Percentiles rank a stretch among this genome's conserved stretches.
phyloP scores from a whole-genome alignment of 352 stramenopile species.

The Thraustochytrium sp. region DNA sequence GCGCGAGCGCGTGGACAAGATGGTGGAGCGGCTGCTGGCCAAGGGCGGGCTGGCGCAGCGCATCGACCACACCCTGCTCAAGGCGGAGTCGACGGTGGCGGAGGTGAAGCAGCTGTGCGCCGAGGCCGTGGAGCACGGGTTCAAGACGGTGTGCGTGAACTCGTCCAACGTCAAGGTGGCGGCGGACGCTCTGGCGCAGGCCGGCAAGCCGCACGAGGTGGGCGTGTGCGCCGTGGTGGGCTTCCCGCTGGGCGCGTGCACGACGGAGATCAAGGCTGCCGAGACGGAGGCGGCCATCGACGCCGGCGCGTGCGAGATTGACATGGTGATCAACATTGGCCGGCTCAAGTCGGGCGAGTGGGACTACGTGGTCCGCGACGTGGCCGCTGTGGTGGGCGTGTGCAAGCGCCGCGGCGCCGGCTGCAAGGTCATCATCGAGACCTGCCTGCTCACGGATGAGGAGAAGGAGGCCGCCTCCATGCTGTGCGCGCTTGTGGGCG shows the following conservation, averaged over 20 bases:
- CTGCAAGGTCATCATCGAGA: conserved; percentile 77
- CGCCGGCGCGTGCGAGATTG: conserved; percentile 70
- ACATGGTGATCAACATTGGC: conserved; percentile 73
- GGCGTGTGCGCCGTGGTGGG: conserved; percentile 73
- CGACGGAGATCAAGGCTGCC: conserved; percentile 63
- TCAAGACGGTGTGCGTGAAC: conserved; percentile 74
- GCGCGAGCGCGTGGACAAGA: neutral
- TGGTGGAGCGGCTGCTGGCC: neutral
- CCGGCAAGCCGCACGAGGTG: conserved; percentile 49
- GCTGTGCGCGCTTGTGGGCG: conserved; percentile 61
- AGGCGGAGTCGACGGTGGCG: conserved; percentile 59
- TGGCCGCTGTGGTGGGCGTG: conserved; percentile 57
- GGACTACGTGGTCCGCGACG: conserved; percentile 68
- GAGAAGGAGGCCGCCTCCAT: conserved; percentile 67
- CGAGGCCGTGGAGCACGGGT: conserved; percentile 63
- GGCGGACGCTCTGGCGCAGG: neutral
- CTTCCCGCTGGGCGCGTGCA: conserved; percentile 66
- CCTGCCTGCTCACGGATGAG: conserved; percentile 61
- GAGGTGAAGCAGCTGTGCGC: conserved; percentile 65
- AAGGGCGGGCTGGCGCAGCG: conserved; percentile 43
- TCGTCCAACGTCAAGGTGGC: conserved; percentile 56
- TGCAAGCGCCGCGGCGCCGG: conserved; percentile 61
- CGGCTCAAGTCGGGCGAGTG: conserved; percentile 52
- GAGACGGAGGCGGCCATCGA: conserved; percentile 64
- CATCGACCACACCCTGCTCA: conserved; percentile 74